Evolutionary conservation across 2,329 filamentous ascomycete genomes (phyloP).

Genomic region (Ophiocordyceps australis): DNA sequence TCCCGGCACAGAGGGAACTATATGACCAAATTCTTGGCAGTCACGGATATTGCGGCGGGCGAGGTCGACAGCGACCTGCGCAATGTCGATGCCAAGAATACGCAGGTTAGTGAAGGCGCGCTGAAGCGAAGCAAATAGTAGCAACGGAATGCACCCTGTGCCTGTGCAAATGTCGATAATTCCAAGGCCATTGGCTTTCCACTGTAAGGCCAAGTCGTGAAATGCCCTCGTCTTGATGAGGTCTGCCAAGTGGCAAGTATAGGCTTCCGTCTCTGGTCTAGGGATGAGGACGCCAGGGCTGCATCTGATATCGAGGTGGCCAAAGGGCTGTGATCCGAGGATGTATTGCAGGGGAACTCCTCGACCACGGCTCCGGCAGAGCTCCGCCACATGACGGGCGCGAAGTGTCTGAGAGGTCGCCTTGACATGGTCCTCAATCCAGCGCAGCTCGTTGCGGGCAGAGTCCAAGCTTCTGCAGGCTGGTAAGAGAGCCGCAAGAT

Average conservation of each 20-base stretch:
- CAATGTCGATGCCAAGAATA: slow-evolving; percentile 60
- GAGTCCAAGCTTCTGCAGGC: slow-evolving; percentile 44
- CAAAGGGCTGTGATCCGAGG: slow-evolving; percentile 77
- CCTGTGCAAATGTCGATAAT: slow-evolving; percentile 82
- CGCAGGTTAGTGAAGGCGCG: slow-evolving; percentile 20
- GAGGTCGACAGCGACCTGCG: slow-evolving; percentile 42
- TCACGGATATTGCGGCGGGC: slow-evolving; percentile 42
- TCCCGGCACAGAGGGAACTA: slow-evolving; percentile 4
- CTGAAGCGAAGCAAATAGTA: slow-evolving; percentile 46
- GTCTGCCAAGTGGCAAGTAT: slow-evolving; percentile 35
- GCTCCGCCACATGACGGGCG: slow-evolving; percentile 11
- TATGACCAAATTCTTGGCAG: slow-evolving; percentile 18
- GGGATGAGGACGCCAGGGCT: slow-evolving; percentile 70
- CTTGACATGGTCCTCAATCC: slow-evolving; percentile 46
- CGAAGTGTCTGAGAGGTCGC: slow-evolving; percentile 4
- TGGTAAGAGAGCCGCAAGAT: slow-evolving; percentile 42
- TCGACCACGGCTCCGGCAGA: slow-evolving; percentile 29
- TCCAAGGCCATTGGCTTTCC: no score
- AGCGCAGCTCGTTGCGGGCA: slow-evolving; percentile 52
- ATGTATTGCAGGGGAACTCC: slow-evolving; percentile 82
- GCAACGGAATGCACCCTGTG: slow-evolving; percentile 74
- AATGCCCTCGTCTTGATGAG: slow-evolving; percentile 20
- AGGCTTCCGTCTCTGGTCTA: slow-evolving; percentile 58
- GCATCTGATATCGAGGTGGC: slow-evolving; percentile 62
- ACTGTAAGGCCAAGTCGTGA: no score